Evolutionary conservation across 192 early-diverging fungal genomes (phyloP).

Genomic region (Spizellomyces punctatus): DNA sequence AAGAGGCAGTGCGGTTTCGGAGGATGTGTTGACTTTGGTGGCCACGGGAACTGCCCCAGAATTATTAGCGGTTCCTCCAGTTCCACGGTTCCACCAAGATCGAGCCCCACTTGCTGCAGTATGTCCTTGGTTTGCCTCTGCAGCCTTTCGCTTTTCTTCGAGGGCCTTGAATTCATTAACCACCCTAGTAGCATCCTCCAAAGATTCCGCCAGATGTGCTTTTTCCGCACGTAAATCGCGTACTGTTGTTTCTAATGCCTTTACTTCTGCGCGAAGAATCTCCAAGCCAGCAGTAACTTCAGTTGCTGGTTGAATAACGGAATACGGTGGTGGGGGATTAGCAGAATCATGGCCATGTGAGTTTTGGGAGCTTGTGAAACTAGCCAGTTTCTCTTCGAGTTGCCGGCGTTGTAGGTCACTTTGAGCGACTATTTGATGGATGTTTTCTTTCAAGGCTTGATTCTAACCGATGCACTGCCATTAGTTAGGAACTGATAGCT

Average conservation of each 20-base stretch:
- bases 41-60: slow-evolving; percentile 4
- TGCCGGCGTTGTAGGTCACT: slow-evolving; percentile 31
- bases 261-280: slow-evolving; percentile 15
- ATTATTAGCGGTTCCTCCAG: not conserved
- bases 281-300: slow-evolving; percentile 3
- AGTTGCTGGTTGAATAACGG: slow-evolving; percentile 3
- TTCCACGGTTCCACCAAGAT: slow-evolving; percentile 26
- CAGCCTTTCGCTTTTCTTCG: not conserved
- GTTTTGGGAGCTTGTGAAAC: too few relatives aligned
- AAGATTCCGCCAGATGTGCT: not conserved
- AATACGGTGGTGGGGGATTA: slow-evolving; percentile 28
- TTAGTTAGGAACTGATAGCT: too few relatives aligned
- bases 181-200: slow-evolving; percentile 10
- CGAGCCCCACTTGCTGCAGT: slow-evolving; percentile 4
- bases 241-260: slow-evolving; percentile 16
- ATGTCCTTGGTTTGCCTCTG: not conserved
- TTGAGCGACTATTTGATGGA: slow-evolving; percentile 40
- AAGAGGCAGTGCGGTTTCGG: too few relatives aligned
- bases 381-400: slow-evolving; percentile 21
- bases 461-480: slow-evolving; percentile 28
- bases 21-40: not conserved
- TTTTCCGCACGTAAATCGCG: slow-evolving; percentile 17
- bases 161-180: not conserved
- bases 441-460: slow-evolving; percentile 48
- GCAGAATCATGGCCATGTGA: not conserved